phyloP scores from a whole-genome alignment of 176 grass and related monocot genomes.

The Rhynchospora breviuscula region DNA sequence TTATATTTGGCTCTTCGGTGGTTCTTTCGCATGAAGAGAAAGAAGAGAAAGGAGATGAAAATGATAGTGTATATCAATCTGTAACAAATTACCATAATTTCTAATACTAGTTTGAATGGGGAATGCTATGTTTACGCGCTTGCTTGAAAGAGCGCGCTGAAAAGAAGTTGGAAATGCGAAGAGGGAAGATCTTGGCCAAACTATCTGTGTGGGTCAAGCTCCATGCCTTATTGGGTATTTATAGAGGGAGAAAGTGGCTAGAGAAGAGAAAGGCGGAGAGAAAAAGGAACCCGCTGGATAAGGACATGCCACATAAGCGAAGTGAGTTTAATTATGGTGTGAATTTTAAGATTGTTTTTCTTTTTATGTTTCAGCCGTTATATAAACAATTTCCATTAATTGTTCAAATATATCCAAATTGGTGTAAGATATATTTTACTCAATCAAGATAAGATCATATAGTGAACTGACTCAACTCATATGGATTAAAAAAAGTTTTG shows the following conservation, averaged over 20 bases:
- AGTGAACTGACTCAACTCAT: too few species aligned
- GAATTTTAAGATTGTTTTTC: neutral
- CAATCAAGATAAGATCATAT: too few species aligned
- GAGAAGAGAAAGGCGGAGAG: neutral
- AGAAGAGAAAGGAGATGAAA: neutral
- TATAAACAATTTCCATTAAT: too few species aligned
- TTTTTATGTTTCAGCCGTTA: neutral
- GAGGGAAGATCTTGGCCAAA: neutral
- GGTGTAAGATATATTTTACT: too few species aligned
- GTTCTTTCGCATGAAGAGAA: constrained; percentile 24
- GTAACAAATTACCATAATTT: constrained; percentile 14
- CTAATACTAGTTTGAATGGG: neutral
- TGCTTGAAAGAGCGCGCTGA: neutral
- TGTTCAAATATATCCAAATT: too few species aligned
- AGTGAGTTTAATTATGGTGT: neutral
- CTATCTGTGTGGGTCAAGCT: neutral
- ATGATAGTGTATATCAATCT: constrained; percentile 10
- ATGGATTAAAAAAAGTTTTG: too few species aligned
- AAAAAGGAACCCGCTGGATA: neutral
- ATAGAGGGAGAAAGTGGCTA: constrained; percentile 2
- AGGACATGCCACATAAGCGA: neutral
- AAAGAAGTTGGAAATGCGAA: neutral
- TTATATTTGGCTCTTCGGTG: constrained; percentile 12
- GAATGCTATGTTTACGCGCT: neutral
- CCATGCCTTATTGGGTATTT: constrained; percentile 8